Percentiles rank a stretch among this genome's conserved stretches.
These are phyloP conservation scores for Aureobasidium zeae DNA, from an alignment of 2,329 filamentous ascomycete genomes.

Conservation along the genomic window DNA sequence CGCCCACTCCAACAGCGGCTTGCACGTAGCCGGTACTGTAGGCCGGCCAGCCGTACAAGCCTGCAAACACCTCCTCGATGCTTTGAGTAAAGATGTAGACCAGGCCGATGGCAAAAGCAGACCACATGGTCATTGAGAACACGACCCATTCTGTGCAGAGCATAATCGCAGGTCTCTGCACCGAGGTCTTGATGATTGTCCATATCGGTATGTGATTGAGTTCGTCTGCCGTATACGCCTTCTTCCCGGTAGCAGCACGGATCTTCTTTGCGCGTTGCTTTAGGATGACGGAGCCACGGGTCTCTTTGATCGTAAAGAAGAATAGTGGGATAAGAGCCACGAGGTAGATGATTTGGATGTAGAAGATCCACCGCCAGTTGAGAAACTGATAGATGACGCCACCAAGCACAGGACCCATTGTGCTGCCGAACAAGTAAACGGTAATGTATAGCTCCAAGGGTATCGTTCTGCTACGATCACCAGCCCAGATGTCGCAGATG, in stretches of 20 bases:
- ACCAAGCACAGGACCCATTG: slow-evolving; percentile 30
- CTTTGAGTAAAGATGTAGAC: slow-evolving; percentile 44
- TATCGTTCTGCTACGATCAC: slow-evolving; percentile 25
- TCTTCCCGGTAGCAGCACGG: slow-evolving; percentile 23
- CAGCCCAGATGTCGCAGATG: slow-evolving; percentile 33
- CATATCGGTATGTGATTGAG: slow-evolving; percentile 25
- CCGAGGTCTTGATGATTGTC: slow-evolving; percentile 27
- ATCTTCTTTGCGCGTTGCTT: slow-evolving; percentile 29
- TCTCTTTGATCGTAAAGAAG: slow-evolving; percentile 36
- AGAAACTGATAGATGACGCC: slow-evolving; percentile 27
- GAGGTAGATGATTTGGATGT: slow-evolving; percentile 37
- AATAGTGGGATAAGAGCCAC: slow-evolving; percentile 34
- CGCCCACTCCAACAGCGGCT: slow-evolving; percentile 38
- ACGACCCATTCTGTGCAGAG: slow-evolving; percentile 43
- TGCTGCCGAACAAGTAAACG: slow-evolving; percentile 28
- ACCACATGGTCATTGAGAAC: slow-evolving; percentile 41
- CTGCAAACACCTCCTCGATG: slow-evolving; percentile 35
- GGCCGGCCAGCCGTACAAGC: slow-evolving; percentile 34
- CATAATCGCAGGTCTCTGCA: slow-evolving; percentile 31
- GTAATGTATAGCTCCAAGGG: slow-evolving; percentile 31
- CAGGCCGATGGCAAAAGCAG: slow-evolving; percentile 38
- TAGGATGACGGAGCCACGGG: slow-evolving; percentile 41
- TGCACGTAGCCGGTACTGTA: slow-evolving; percentile 39
- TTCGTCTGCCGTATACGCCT: slow-evolving; percentile 30
- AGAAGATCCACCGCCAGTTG: slow-evolving; percentile 33